Percentiles rank a stretch among this genome's conserved stretches.
These are phyloP conservation scores for Chaetomium globosum DNA, from an alignment of 2,329 filamentous ascomycete species.

Conservation along the genomic window DNA sequence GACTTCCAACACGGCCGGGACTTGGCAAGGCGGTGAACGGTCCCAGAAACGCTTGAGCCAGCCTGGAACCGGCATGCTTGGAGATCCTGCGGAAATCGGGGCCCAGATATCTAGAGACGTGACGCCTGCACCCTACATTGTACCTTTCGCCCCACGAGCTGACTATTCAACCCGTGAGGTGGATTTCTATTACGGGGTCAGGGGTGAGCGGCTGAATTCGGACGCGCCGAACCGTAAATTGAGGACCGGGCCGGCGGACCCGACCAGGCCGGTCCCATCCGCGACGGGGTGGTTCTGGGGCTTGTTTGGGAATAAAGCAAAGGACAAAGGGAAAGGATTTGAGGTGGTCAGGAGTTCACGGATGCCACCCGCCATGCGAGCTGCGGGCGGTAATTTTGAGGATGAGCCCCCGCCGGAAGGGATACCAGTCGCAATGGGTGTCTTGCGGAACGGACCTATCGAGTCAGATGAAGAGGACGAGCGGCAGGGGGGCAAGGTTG, in stretches of 20 bases:
- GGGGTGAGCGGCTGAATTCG: constrained; percentile 82
- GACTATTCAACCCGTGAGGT: constrained; percentile 95
- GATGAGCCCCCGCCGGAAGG: constrained; percentile 69
- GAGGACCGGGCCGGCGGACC: constrained; percentile 92
- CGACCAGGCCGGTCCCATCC: constrained; percentile 85
- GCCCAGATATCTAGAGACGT: constrained; percentile 48
- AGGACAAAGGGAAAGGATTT: constrained; percentile 94
- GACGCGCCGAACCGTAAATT: constrained; percentile 79
- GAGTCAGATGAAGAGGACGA: constrained; percentile 64
- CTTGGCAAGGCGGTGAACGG: constrained; percentile 46
- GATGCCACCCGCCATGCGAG: constrained; percentile 75
- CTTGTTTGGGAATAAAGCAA: constrained; percentile 79
- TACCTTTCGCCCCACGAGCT: constrained; percentile 61
- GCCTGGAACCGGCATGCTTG: constrained; percentile 37
- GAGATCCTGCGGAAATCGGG: constrained; percentile 48
- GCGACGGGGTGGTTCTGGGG: constrained; percentile 87
- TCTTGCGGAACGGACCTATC: constrained; percentile 62
- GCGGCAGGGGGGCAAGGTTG: constrained; percentile 41
- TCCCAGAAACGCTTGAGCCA: constrained; percentile 47
- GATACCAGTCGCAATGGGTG: constrained; percentile 65
- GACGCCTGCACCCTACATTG: constrained; percentile 49
- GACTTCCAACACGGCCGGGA: constrained; percentile 42
- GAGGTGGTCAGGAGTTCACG: constrained; percentile 91
- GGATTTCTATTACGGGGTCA: constrained; percentile 93
- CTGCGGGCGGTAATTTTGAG: constrained; percentile 58